phyloP scores from a whole-genome alignment of 1,284 basidiomycete genomes.

The Flammula alnicola region DNA sequence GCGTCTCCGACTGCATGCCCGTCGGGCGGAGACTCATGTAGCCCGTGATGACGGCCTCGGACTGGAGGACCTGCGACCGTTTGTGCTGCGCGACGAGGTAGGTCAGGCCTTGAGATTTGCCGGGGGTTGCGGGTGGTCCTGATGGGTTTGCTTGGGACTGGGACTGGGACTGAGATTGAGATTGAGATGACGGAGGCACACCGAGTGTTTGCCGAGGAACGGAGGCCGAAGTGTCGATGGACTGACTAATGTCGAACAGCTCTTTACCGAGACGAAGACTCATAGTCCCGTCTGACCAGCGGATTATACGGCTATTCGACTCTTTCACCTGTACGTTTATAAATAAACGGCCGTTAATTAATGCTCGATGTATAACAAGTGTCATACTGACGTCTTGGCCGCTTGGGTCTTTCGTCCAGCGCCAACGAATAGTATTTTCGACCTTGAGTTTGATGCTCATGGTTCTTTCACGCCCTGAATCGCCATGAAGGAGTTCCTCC shows the following conservation, averaged over 20 bases:
- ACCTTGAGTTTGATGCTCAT: constrained; percentile 86
- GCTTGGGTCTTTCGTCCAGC: constrained; percentile 77
- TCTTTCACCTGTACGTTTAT: constrained; percentile 69
- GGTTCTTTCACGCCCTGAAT: constrained; percentile 68
- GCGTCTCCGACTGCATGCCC: constrained; percentile 89
- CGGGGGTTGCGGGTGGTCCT: constrained; percentile 14
- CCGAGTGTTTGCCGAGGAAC: constrained; percentile 59
- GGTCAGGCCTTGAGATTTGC: constrained; percentile 72
- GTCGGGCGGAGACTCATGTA: constrained; percentile 86
- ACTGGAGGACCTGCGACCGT: constrained; percentile 82
- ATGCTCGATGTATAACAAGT: too few species aligned
- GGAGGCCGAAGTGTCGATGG: constrained; percentile 71
- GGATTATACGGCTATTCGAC: constrained; percentile 86
- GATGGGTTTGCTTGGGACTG: constrained; percentile 40
- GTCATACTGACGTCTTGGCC: constrained; percentile 66
- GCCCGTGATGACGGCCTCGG: constrained; percentile 83
- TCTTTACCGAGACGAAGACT: constrained; percentile 90
- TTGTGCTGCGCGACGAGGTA: constrained; percentile 93
- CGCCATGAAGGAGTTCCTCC: constrained; percentile 59
- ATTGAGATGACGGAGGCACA: constrained; percentile 41
- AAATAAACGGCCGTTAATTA: constrained; percentile 7
- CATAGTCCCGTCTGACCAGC: constrained; percentile 90
- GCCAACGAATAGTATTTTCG: constrained; percentile 91
- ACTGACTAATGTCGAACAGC: constrained; percentile 85
- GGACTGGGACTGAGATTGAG: constrained; percentile 39